Evolutionary conservation across 148 eudicot genomes (phyloP).

Genomic region (Chenopodium quinoa): DNA sequence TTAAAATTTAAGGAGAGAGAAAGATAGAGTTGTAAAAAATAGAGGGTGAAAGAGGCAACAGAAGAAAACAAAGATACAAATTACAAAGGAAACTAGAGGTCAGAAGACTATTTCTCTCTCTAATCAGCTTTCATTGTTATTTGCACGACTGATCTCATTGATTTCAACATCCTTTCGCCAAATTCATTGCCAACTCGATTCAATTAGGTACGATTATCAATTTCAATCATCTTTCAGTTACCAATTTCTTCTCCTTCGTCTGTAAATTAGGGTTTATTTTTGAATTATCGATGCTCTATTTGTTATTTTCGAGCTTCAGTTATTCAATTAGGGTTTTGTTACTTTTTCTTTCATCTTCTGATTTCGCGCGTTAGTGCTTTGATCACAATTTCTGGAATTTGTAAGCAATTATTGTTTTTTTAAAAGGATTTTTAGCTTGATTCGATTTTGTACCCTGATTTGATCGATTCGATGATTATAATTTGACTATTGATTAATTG

Average conservation of each 20-base stretch:
- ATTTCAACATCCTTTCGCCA: not conserved
- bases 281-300: not conserved
- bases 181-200: not conserved
- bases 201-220: not conserved
- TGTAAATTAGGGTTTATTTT: not conserved
- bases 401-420: not conserved
- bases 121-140: constrained; percentile 1
- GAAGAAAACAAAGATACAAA: constrained; percentile 11
- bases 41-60: not conserved
- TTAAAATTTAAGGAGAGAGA: not conserved
- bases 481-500: not conserved
- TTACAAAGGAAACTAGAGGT: not conserved
- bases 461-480: not conserved
- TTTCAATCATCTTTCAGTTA: not conserved
- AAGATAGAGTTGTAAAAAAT: not conserved
- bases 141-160: constrained; percentile 10
- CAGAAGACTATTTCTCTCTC: not conserved
- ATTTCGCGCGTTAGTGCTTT: not conserved
- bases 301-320: not conserved
- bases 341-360: not conserved
- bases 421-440: not conserved
- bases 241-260: not conserved
- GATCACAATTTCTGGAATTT: not conserved
- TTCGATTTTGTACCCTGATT: not conserved
- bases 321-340: not conserved